Conservation (phyloP, 495 filamentous ascomycete species). For the Xylaria acuta region DNA sequence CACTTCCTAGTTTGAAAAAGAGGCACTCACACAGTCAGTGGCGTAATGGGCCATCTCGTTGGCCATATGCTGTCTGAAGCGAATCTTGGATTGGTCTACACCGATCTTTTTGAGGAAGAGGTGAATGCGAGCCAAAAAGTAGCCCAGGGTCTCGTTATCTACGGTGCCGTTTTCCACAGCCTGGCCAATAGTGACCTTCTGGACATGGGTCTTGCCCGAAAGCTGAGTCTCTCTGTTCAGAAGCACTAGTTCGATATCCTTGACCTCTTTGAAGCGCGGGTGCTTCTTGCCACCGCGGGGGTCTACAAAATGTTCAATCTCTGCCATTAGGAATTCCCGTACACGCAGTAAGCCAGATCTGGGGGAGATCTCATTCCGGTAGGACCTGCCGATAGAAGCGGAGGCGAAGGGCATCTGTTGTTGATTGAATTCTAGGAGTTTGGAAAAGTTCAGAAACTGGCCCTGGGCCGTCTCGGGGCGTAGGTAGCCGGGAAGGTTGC, state of each 20-base stretch:
- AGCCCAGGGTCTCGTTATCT: conserved; percentile 74
- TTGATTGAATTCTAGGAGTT: conserved; percentile 81
- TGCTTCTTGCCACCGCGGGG: conserved; percentile 77
- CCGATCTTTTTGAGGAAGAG: conserved; percentile 68
- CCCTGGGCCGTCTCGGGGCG: conserved; percentile 79
- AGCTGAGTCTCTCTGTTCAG: conserved; percentile 65
- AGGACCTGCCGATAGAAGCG: conserved; percentile 78
- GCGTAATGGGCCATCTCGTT: conserved; percentile 80
- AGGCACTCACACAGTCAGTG: conserved; percentile 56
- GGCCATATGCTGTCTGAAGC: conserved; percentile 74
- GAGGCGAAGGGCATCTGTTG: conserved; percentile 77
- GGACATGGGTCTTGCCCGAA: conserved; percentile 63
- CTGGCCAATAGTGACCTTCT: conserved; percentile 61
- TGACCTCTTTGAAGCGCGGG: conserved; percentile 69
- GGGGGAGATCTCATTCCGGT: conserved; percentile 82
- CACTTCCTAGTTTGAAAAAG: background rate
- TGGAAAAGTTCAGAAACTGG: conserved; percentile 76
- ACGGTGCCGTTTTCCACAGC: conserved; percentile 65
- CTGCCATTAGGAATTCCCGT: conserved; percentile 82
- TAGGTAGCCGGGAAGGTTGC: conserved; percentile 64
- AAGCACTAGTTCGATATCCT: conserved; percentile 66
- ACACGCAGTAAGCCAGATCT: conserved; percentile 76
- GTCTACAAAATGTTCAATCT: conserved; percentile 84
- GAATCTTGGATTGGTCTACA: conserved; percentile 64
- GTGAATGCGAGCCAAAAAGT: conserved; percentile 71